These are phyloP conservation scores for Przewalskia tangutica DNA, from an alignment of 257 asterid species.

Conservation along the genomic window DNA sequence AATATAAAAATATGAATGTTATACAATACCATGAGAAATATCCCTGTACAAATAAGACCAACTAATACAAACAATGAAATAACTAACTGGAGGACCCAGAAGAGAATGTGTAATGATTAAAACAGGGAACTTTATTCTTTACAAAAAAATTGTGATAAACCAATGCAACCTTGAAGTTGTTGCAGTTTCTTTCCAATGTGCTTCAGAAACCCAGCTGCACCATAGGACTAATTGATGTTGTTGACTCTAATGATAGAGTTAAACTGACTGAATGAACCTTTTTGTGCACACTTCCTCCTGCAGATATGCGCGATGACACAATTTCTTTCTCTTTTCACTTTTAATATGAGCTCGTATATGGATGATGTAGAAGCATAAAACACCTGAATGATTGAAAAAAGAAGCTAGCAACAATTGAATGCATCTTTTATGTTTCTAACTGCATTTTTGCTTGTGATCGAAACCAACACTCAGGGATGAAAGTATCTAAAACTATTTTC, in stretches of 20 bases:
- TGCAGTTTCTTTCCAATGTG: background rate
- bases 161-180: background rate
- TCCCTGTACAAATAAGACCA: background rate
- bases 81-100: background rate
- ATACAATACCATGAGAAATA: background rate
- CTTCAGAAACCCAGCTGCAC: background rate
- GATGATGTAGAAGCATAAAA: background rate
- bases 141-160: background rate
- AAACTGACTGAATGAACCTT: background rate
- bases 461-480: background rate
- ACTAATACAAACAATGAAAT: background rate
- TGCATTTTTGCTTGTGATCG: background rate
- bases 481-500: background rate
- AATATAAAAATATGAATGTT: background rate
- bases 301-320: background rate
- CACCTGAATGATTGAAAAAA: background rate
- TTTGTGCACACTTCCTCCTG: background rate
- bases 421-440: background rate
- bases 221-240: background rate
- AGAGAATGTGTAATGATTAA: background rate
- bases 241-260: background rate
- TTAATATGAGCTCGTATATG: background rate
- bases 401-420: background rate
- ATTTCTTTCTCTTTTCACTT: background rate
- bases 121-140: background rate